Conservation (phyloP, 2,329 filamentous ascomycete genomes). For the Aureobasidium sp. region DNA sequence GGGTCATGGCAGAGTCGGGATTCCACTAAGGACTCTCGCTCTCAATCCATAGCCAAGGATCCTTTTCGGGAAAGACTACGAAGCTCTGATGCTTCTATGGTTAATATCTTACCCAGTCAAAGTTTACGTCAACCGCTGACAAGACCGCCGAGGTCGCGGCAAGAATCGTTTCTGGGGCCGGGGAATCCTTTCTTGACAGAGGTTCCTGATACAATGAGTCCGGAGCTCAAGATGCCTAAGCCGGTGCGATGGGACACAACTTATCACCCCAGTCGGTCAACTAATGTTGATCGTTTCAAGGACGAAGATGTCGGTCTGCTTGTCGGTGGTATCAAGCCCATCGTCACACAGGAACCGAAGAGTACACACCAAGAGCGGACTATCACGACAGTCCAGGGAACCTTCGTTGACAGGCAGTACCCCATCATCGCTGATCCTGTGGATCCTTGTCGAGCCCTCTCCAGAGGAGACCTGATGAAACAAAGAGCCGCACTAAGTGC, state of each 20-base stretch:
- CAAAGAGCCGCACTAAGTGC: conserved; percentile 14
- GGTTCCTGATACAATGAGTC: no score
- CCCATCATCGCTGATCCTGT: conserved; percentile 17
- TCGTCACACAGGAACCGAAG: conserved; percentile 3
- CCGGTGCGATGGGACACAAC: no score
- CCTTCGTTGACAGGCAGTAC: conserved; percentile 1
- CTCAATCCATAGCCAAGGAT: conserved; percentile 4
- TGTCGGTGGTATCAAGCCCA: no score
- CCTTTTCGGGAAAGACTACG: conserved; percentile 11
- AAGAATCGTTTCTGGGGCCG: conserved; percentile 4
- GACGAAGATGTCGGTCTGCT: no score
- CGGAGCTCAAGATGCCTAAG: no score
- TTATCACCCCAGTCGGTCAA: no score
- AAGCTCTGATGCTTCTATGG: no score
- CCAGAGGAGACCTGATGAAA: conserved; percentile 12
- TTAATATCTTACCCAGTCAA: no score
- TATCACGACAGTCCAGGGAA: conserved; percentile 1
- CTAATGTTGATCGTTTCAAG: conserved; percentile 11
- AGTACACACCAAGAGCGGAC: conserved; percentile 17
- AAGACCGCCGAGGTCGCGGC: neutral
- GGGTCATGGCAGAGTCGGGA: conserved; percentile 14
- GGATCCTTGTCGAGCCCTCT: conserved; percentile 15
- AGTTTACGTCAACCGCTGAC: neutral
- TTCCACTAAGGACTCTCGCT: conserved; percentile 7
- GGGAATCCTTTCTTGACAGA: no score